Evolutionary conservation across 805 yeast species (phyloP), one percentile per base, ranked within the genome.

Genomic region (Teunomyces barrocoloradensis): DNA sequence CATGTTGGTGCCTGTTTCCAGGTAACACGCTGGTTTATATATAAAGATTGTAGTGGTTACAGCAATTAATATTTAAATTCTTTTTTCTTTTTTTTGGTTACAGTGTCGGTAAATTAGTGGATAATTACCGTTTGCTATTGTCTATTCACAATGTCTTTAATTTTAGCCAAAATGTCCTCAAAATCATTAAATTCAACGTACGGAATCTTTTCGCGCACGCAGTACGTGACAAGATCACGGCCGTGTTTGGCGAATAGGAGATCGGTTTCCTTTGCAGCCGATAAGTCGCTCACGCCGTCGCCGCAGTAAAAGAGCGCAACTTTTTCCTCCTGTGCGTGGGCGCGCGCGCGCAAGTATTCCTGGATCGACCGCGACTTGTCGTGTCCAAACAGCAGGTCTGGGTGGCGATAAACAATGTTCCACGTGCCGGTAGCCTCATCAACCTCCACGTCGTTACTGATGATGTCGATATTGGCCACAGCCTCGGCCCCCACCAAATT

Each of bases 211-310:
- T 90, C 92, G 41, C 84, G 73, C 55, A 77, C 78, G 71, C 98
- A 94, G 71, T 82, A 92, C 34, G 83, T 84, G 56, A 92, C 85
- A 57, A 94, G 78, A 63, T 94, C 98, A 59, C 86, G 82, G 43
- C 97, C 99, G 54, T 82, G 81, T 71, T 90, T 92, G 40, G 99
- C 99, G 68, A 92, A 94, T 54, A 94, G 72, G 56, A 92, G 74
- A 66, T 94, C 92, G 35, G 99, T 90, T 67, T 94, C 97, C 61
- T 87, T 85, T 20, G 98, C 97, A 20, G 99, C 99, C 48, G 89
- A 81, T 56, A 94, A 74, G 66, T 94, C 99, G 40, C 95, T 85
- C 28, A 94, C 97, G 53, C 99, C 99, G 65, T 94, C 99, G 49
- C 99, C 99, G 61, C 96, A 88, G 74, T 94, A 94, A 65, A 92